Conservation (phyloP, 2,329 filamentous ascomycete species). For the Stachybotrys echinatus region DNA sequence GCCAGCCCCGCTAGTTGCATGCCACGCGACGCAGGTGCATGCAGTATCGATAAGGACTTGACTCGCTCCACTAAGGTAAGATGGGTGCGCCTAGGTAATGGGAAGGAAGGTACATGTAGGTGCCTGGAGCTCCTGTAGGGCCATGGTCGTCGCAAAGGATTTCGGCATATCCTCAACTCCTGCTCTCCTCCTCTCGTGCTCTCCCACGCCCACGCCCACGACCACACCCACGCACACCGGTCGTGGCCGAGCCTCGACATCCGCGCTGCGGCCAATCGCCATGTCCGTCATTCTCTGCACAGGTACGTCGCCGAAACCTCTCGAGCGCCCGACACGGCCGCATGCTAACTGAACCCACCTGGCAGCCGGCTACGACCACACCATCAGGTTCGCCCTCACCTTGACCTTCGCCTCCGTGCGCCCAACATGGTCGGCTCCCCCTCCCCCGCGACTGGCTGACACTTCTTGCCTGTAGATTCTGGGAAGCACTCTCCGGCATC, state of each 20-base stretch:
- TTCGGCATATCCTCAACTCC: neutral
- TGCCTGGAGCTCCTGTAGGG: too few relatives aligned
- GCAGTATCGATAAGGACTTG: neutral
- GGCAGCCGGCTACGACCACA: constrained; percentile 58
- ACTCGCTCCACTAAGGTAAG: neutral
- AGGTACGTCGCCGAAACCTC: constrained; percentile 35
- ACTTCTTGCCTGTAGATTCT: constrained; percentile 64
- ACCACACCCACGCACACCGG: neutral
- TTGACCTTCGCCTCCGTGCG: neutral
- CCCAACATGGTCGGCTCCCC: neutral
- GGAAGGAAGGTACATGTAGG: too few relatives aligned
- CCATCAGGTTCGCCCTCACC: constrained; percentile 45
- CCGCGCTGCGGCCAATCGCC: constrained; percentile 15
- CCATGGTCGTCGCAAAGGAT: neutral
- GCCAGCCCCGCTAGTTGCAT: neutral
- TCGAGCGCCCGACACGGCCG: neutral
- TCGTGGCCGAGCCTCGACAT: constrained; percentile 13
- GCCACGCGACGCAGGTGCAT: neutral
- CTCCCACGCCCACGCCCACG: too few relatives aligned
- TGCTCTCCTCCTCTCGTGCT: too few relatives aligned
- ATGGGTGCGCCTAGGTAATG: neutral
- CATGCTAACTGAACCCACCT: neutral
- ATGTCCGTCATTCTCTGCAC: constrained; percentile 62
- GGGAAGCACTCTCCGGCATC: constrained; percentile 96
- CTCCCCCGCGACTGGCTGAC: too few relatives aligned